A percentile compares a stretch with the other conserved stretches of the same genome.
phyloP scores from a whole-genome alignment of 805 yeast species.

The Teunomyces lycoperdinae region DNA sequence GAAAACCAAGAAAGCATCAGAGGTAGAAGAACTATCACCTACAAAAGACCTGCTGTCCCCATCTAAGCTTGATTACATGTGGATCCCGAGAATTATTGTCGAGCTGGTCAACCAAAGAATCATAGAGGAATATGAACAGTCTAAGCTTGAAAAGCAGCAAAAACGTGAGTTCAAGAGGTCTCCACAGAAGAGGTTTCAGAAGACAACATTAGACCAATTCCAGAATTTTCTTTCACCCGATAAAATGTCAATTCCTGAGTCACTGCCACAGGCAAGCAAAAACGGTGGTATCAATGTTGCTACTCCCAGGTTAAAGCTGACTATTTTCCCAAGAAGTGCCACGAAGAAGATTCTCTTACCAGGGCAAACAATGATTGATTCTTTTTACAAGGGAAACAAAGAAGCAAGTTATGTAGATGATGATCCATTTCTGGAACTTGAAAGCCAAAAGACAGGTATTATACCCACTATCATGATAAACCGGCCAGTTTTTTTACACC shows the following conservation, averaged over 20 bases:
- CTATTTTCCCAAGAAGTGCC: background rate
- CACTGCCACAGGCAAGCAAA: background rate
- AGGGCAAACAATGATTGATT: slow-evolving; percentile 2
- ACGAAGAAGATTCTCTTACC: background rate
- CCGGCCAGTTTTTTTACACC: background rate
- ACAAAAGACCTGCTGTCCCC: background rate
- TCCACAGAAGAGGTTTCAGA: slow-evolving; percentile 11
- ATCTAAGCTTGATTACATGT: slow-evolving; percentile 9
- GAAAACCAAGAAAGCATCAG: slow-evolving; percentile 7
- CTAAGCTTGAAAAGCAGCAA: slow-evolving; percentile 11
- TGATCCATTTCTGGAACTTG: background rate
- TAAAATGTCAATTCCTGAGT: background rate
- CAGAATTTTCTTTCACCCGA: slow-evolving; percentile 8
- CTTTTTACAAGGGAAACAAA: background rate
- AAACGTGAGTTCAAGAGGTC: slow-evolving; percentile 10
- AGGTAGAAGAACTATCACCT: slow-evolving; percentile 2
- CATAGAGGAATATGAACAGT: slow-evolving; percentile 11
- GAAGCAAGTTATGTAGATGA: slow-evolving; percentile 4
- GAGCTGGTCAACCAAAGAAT: slow-evolving; percentile 11
- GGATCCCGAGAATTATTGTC: slow-evolving; percentile 21
- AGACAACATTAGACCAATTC: slow-evolving; percentile 25
- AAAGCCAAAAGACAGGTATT: background rate
- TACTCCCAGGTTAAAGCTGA: background rate
- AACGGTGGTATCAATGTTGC: background rate
- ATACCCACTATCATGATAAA: background rate